These are phyloP conservation scores for Leptodontidium sp. DNA, from an alignment of 2,329 filamentous ascomycete species.

Conservation along the genomic window DNA sequence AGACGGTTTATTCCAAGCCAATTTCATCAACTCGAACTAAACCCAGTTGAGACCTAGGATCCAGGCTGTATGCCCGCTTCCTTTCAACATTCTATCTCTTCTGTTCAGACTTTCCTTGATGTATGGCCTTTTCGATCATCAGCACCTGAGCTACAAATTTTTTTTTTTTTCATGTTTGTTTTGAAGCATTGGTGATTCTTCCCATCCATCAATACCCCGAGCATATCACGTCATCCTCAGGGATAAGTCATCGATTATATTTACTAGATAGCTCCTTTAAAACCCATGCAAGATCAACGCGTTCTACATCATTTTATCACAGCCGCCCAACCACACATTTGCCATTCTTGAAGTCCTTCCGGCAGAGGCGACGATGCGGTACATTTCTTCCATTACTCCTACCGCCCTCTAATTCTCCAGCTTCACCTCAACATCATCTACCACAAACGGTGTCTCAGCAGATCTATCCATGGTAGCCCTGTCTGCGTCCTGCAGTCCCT, in stretches of 20 bases:
- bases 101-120: no score
- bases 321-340: no score
- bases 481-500: neutral
- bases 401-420: neutral
- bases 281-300: neutral
- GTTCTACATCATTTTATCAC: neutral
- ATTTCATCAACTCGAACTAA: no score
- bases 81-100: no score
- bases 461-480: neutral
- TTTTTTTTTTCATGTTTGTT: no score
- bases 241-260: neutral
- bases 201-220: no score
- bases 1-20: no score
- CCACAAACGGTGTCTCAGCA: neutral
- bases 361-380: neutral
- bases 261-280: neutral
- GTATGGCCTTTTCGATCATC: no score
- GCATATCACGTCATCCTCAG: neutral
- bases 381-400: neutral
- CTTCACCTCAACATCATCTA: neutral
- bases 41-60: no score
- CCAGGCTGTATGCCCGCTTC: no score
- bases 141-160: no score
- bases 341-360: neutral
- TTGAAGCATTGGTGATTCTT: no score